Evolutionary conservation across 2,329 filamentous ascomycete genomes (phyloP).

Genomic region (Fusarium chuoi): DNA sequence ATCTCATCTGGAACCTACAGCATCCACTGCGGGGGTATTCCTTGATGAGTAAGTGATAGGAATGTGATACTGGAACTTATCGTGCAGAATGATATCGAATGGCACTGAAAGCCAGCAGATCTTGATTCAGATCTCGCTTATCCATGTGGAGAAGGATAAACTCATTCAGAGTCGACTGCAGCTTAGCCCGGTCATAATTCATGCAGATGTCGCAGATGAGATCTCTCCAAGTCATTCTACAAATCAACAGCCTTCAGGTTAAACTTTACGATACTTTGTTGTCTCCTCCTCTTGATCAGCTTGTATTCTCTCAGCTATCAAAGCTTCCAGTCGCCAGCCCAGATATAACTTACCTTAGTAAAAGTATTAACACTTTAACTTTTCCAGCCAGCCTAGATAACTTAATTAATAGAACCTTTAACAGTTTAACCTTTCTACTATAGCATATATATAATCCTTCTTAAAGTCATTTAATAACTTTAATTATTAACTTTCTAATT

Average conservation of each 20-base stretch:
- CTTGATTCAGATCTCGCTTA: not conserved
- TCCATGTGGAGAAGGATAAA: not conserved
- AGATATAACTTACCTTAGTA: no score
- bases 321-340: no score
- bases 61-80: not conserved
- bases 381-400: no score
- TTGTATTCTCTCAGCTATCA: no score
- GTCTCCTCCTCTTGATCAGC: no score
- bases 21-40: not conserved
- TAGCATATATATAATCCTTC: no score
- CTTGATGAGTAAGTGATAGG: not conserved
- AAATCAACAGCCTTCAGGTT: fast-evolving
- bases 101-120: not conserved
- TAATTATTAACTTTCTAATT: no score
- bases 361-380: no score
- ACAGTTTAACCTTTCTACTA: no score
- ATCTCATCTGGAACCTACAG: not conserved
- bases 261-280: not conserved
- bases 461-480: no score
- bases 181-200: not conserved
- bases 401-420: no score
- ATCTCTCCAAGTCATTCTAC: not conserved
- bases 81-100: not conserved
- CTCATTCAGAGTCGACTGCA: not conserved
- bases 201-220: not conserved